These are phyloP conservation scores for Stemphylium beticola DNA, from an alignment of 2,329 filamentous ascomycete species.

Conservation along the genomic window DNA sequence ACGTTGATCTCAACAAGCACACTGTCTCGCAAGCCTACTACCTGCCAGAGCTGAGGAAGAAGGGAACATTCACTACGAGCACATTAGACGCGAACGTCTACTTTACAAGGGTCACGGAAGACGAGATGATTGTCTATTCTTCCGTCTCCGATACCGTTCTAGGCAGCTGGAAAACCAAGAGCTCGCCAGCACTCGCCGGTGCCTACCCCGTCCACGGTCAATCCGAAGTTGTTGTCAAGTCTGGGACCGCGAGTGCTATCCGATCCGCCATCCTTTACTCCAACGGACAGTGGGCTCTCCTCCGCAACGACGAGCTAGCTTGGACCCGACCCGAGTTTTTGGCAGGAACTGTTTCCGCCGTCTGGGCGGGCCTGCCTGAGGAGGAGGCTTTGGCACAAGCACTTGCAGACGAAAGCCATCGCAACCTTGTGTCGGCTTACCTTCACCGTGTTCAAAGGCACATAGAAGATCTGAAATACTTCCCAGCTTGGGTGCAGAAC, in stretches of 20 bases:
- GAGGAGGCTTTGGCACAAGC: conserved; percentile 78
- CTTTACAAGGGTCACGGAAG: conserved; percentile 80
- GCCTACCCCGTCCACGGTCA: conserved; percentile 67
- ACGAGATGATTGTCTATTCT: conserved; percentile 75
- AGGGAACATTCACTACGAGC: conserved; percentile 79
- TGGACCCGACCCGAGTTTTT: conserved; percentile 87
- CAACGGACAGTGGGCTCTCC: conserved; percentile 77
- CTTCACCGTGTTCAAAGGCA: conserved; percentile 86
- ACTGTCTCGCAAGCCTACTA: conserved; percentile 79
- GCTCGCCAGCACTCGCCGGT: conserved; percentile 37
- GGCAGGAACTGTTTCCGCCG: conserved; percentile 77
- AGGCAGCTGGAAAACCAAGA: conserved; percentile 71
- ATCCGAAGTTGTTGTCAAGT: conserved; percentile 81
- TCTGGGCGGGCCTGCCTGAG: conserved; percentile 78
- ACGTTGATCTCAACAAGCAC: conserved; percentile 74
- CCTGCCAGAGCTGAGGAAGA: conserved; percentile 72
- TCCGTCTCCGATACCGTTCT: conserved; percentile 79
- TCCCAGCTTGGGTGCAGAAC: conserved; percentile 74
- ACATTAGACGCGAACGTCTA: conserved; percentile 82
- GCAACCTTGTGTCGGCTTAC: conserved; percentile 81
- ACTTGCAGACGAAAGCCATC: conserved; percentile 84
- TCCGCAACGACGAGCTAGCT: conserved; percentile 79
- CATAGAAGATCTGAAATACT: conserved; percentile 73
- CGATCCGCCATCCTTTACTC: conserved; percentile 72
- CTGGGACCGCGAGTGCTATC: conserved; percentile 72